These are phyloP conservation scores for Cenchrus americanus DNA, from an alignment of 176 grass and related monocot species.

Conservation along the genomic window DNA sequence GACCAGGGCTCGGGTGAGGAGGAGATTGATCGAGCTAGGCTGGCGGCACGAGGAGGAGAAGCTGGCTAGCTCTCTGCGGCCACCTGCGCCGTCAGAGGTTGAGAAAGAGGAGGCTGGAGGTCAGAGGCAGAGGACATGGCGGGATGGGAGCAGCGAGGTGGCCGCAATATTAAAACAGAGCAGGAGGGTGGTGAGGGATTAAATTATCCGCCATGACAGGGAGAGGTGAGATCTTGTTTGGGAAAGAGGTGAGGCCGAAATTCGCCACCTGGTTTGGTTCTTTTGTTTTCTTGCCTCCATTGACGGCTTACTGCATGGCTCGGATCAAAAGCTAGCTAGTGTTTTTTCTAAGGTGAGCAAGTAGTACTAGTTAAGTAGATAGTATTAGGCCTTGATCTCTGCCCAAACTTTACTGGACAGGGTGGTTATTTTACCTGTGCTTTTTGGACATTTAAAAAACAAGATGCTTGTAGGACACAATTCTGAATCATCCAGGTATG, in stretches of 20 bases:
- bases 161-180: slow-evolving; percentile 17
- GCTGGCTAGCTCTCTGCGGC: not conserved
- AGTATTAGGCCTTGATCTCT: not conserved
- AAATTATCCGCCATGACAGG: slow-evolving; percentile 39
- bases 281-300: not conserved
- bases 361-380: too few species aligned
- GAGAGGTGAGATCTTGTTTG: slow-evolving; percentile 23
- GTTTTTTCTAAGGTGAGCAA: not conserved
- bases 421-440: too few species aligned
- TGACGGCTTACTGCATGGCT: not conserved
- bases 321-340: not conserved
- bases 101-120: not conserved
- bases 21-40: not conserved
- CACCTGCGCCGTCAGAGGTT: not conserved
- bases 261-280: not conserved
- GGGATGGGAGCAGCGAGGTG: slow-evolving; percentile 18
- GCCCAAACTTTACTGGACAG: too few species aligned
- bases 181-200: not conserved
- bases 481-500: too few species aligned
- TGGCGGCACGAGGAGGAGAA: not conserved
- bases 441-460: too few species aligned
- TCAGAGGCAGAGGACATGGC: slow-evolving; percentile 1
- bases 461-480: too few species aligned
- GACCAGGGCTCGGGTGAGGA: not conserved
- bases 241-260: not conserved